Evolutionary conservation across 768 basidiomycete genomes (phyloP), one percentile per base, ranked within the genome.

Genomic region (Amanita rubescens): DNA sequence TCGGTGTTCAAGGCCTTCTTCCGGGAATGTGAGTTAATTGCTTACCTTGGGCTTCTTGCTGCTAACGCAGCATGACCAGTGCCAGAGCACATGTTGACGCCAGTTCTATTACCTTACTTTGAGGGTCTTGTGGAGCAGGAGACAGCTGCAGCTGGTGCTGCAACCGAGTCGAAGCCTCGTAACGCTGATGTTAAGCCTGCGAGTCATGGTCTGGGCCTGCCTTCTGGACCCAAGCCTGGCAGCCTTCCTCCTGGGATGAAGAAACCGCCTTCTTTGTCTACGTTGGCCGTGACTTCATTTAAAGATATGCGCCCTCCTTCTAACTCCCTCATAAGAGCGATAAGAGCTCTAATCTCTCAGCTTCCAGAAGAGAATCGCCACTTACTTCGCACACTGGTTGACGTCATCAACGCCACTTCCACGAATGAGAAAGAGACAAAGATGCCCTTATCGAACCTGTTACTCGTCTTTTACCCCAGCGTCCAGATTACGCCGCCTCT

Each of bases 1-100:
- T 90, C 90, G 22, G 73, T 95, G 27, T 96, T 95, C 72, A 96
- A 95, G 67, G 86, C 90, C 1, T 97, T 84, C 66, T 74, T 97
- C 39, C 86, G 94, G 53, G 93, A 96, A 78, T 72, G 94, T 95
- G 69, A 74, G 94, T 77, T 33, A 6, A 12, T 32, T 43, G 20
- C 39, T 7, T 34, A 32, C 12, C 41, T 22, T n/a, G 24, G 20
- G 9, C 38, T 55, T 42, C 8, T 47, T 61, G 24, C 24, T 47
- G 51, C 27, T 55, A 32, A 19, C 14, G 45, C 39, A 20, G 19
- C 45, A 25, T 30, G 32, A 57, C 27, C 25, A 96, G 94, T 97
- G 35, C 94, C 93, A 1, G 87, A 90, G 56, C 83, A 87, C 0
- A 84, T 96, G 47, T 69, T 97, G 55, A 97, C 94, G 4, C 74